phyloP scores from a whole-genome alignment of 2,329 filamentous ascomycete species.

The Ophiosphaerella herpotricha region DNA sequence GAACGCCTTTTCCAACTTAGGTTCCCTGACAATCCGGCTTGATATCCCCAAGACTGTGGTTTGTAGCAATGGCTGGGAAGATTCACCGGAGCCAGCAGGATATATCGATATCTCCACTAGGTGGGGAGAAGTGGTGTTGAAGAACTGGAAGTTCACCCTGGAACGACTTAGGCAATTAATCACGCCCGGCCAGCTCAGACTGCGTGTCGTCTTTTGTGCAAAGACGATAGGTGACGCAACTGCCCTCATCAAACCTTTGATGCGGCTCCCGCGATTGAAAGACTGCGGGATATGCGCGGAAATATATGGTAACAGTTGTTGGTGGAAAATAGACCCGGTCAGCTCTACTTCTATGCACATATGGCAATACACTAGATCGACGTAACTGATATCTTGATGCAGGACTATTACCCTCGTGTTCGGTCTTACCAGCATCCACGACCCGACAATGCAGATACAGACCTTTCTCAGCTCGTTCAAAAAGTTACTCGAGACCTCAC shows the following conservation, averaged over 20 bases:
- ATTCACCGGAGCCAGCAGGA: neutral
- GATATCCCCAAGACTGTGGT: neutral
- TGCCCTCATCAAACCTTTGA: constrained; percentile 5
- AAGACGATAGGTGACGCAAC: constrained; percentile 1
- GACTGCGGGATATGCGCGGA: constrained; percentile 10
- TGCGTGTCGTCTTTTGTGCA: constrained; percentile 3
- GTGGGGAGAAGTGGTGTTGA: constrained; percentile 4
- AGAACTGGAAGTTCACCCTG: constrained; percentile 1
- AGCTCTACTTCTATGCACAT: neutral
- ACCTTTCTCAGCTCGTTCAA: neutral
- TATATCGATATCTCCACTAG: neutral
- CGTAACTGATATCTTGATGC: too few relatives aligned
- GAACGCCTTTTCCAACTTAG: constrained; percentile 1
- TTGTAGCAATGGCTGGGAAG: neutral
- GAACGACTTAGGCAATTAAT: constrained; percentile 1
- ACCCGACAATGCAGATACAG: neutral
- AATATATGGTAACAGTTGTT: neutral
- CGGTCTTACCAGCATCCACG: neutral
- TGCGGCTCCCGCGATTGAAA: constrained; percentile 3
- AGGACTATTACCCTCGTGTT: neutral
- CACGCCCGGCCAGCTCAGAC: neutral
- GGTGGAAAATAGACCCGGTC: neutral
- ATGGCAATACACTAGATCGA: too few relatives aligned
- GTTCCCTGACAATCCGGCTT: constrained; percentile 7
- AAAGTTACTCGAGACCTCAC: neutral